These are phyloP conservation scores for Magnusiomyces magnusii DNA, from an alignment of 1,139 yeast genomes.

Conservation along the genomic window DNA sequence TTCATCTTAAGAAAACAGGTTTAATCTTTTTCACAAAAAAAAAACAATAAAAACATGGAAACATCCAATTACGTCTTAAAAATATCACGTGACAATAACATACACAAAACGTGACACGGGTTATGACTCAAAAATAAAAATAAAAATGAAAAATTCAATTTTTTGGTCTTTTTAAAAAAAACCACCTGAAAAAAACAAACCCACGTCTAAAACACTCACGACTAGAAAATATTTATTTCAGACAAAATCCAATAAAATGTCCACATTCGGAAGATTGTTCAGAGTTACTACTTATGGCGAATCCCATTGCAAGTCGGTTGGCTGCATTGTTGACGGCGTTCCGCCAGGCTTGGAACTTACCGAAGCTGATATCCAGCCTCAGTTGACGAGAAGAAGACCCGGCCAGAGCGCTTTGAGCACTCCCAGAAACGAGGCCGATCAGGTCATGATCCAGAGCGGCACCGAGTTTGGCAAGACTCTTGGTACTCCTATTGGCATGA, in stretches of 20 bases:
- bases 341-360: slow-evolving; percentile 88
- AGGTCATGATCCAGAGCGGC: slow-evolving; percentile 89
- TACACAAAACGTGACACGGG: background rate
- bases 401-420: slow-evolving; percentile 91
- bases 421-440: slow-evolving; percentile 91
- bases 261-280: slow-evolving; percentile 56
- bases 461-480: slow-evolving; percentile 84
- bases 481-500: slow-evolving; percentile 95
- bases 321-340: slow-evolving; percentile 96
- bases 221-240: no score
- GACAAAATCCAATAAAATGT: no score
- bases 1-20: no score
- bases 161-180: background rate
- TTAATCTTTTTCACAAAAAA: no score
- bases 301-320: slow-evolving; percentile 97
- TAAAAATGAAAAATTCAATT: background rate
- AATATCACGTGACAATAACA: background rate
- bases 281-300: slow-evolving; percentile 94
- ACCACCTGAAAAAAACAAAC: no score
- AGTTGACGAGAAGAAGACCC: slow-evolving; percentile 92
- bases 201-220: no score
- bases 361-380: slow-evolving; percentile 90
- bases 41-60: no score
- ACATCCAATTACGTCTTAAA: no score
- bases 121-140: background rate